phyloP scores from a whole-genome alignment of 768 basidiomycete genomes.

The Boletus speciosus region DNA sequence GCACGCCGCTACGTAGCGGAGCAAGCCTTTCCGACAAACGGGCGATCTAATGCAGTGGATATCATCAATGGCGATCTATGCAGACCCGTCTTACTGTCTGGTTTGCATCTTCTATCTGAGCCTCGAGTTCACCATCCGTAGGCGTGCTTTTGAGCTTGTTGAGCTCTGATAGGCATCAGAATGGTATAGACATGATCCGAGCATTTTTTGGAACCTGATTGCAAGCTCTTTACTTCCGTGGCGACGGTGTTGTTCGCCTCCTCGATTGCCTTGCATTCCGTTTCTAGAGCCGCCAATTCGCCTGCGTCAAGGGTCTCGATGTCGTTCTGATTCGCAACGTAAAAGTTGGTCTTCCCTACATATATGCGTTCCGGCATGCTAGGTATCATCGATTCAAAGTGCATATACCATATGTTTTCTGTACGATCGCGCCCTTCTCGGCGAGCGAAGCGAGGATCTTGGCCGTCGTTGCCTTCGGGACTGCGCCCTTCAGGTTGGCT shows the following conservation, averaged over 20 bases:
- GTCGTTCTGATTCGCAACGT: constrained; percentile 78
- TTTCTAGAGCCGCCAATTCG: constrained; percentile 57
- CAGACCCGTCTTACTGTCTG: constrained; percentile 44
- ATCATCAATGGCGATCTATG: constrained; percentile 11
- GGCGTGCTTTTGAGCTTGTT: constrained; percentile 59
- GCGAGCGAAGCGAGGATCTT: constrained; percentile 80
- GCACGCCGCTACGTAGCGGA: constrained; percentile 61
- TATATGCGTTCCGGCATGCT: neutral
- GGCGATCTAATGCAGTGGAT: constrained; percentile 39
- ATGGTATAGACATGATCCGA: neutral
- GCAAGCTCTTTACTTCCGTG: constrained; percentile 48
- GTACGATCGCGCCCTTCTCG: constrained; percentile 79
- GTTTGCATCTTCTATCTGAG: constrained; percentile 48
- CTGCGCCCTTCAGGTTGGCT: constrained; percentile 86
- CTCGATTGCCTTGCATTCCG: constrained; percentile 51
- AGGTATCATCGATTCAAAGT: neutral
- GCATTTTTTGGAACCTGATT: constrained; percentile 20
- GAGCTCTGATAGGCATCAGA: constrained; percentile 49
- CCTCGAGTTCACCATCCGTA: constrained; percentile 63
- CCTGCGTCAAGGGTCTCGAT: constrained; percentile 62
- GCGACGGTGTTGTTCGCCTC: constrained; percentile 56
- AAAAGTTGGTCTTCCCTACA: constrained; percentile 81
- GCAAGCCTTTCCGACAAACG: constrained; percentile 48
- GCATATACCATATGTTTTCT: constrained; percentile 74
- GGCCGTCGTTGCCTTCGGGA: constrained; percentile 79